A percentile compares a stretch with the other conserved stretches of the same genome.
These are phyloP conservation scores for Ustilago vetiveriae DNA, from an alignment of 1,284 basidiomycete species.

Conservation along the genomic window DNA sequence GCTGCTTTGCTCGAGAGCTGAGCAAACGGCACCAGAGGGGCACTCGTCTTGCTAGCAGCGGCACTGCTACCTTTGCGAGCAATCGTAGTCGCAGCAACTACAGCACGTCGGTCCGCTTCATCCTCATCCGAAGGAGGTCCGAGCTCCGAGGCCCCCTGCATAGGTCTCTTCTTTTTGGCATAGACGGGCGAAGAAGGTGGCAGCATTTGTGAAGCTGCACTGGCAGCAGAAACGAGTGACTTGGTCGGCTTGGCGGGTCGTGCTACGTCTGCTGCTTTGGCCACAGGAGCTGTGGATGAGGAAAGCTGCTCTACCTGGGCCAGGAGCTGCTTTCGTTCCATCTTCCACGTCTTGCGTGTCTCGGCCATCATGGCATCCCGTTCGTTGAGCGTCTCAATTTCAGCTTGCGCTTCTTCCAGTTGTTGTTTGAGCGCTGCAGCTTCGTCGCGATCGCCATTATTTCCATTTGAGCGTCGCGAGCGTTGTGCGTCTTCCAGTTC, in stretches of 20 bases:
- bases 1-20: conserved; percentile 22
- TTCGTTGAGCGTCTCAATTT: conserved; percentile 28
- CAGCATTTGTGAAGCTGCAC: conserved; percentile 7
- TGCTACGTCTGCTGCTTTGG: background rate
- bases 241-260: conserved; percentile 11
- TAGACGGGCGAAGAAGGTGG: conserved; percentile 39
- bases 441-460: background rate
- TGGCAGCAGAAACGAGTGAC: conserved; percentile 5
- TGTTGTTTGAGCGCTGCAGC: conserved; percentile 10
- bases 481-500: conserved; percentile 17
- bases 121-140: conserved; percentile 35
- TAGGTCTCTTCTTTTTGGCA: conserved; percentile 38
- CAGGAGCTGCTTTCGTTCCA: conserved; percentile 34
- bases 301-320: conserved; percentile 29
- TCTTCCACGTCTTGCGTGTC: conserved; percentile 40
- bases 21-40: conserved; percentile 37
- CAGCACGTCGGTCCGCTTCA: conserved; percentile 11
- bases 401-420: conserved; percentile 23
- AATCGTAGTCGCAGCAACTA: background rate
- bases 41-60: conserved; percentile 10
- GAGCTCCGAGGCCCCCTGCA: conserved; percentile 48
- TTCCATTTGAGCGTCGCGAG: conserved; percentile 1
- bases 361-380: conserved; percentile 45
- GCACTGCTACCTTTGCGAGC: conserved; percentile 9
- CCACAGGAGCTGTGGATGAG: conserved; percentile 4